phyloP scores from a whole-genome alignment of 2,329 filamentous ascomycete genomes.

The Scytalidium lignicola region DNA sequence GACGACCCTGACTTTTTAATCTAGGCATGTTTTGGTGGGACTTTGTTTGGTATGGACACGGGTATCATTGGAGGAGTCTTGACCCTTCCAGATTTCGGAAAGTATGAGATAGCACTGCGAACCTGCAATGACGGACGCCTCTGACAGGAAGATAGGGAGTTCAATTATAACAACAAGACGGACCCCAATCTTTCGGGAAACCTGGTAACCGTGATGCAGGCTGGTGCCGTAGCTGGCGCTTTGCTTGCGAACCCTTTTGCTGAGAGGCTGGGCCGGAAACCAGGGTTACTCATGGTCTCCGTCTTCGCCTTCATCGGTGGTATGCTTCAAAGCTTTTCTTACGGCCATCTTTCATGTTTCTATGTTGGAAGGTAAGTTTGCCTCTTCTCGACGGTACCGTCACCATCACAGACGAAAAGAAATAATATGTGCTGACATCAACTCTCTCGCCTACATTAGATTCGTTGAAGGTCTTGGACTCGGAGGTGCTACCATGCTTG shows the following conservation, averaged over 20 bases:
- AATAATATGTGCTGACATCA: conserved; percentile 35
- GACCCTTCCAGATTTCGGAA: conserved; percentile 59
- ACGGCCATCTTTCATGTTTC: conserved; percentile 55
- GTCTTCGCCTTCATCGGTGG: conserved; percentile 55
- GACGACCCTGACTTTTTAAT: background rate
- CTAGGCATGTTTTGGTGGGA: conserved; percentile 60
- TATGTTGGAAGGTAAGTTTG: conserved; percentile 49
- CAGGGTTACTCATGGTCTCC: conserved; percentile 48
- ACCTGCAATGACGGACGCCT: conserved; percentile 11
- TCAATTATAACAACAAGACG: background rate
- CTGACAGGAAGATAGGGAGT: conserved; percentile 54
- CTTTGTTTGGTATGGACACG: conserved; percentile 55
- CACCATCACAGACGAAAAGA: no score
- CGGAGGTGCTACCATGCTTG: conserved; percentile 38
- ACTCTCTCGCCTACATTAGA: conserved; percentile 27
- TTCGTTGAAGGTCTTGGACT: conserved; percentile 50
- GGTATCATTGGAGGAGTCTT: conserved; percentile 73
- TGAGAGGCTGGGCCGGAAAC: conserved; percentile 18
- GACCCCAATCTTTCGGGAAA: background rate
- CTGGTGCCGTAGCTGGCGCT: background rate
- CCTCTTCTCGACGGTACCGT: background rate
- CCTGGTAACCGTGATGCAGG: background rate
- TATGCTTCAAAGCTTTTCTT: conserved; percentile 58
- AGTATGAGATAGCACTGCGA: conserved; percentile 37
- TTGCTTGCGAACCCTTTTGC: background rate